Conservation (phyloP, 2,329 filamentous ascomycete genomes). For the Scedosporium aurantiacum region DNA sequence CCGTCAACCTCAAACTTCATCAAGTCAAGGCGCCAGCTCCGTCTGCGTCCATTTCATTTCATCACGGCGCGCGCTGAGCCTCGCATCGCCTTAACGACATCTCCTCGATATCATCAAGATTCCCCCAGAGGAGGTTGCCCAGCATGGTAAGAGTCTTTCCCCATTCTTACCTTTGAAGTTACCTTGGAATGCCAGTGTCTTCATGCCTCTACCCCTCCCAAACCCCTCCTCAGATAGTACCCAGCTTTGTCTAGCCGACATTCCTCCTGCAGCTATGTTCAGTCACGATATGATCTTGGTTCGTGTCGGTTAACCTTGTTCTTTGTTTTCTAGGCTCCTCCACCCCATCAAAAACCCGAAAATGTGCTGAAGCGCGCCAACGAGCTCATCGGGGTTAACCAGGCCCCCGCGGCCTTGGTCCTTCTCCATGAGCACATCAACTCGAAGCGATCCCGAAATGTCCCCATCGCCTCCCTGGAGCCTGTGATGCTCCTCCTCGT, state of each 20-base stretch:
- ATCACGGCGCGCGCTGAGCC: conserved; percentile 3
- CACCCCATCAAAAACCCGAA: conserved; percentile 94
- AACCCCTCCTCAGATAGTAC: background rate
- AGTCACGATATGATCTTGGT: background rate
- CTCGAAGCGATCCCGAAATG: conserved; percentile 95
- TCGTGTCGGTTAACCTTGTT: background rate
- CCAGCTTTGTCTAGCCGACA: background rate
- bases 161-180: background rate
- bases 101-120: conserved; percentile 5
- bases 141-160: conserved; percentile 15
- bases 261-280: background rate
- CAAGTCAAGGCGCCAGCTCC: background rate
- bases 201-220: conserved; percentile 9
- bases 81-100: conserved; percentile 1
- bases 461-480: conserved; percentile 89
- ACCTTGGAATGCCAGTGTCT: background rate
- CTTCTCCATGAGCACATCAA: conserved; percentile 99
- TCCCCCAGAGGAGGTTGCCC: conserved; percentile 15
- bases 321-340: conserved; percentile 60
- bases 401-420: conserved; percentile 82
- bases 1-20: conserved; percentile 1
- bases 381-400: conserved; percentile 96
- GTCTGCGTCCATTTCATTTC: background rate
- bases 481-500: conserved; percentile 98
- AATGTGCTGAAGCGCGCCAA: conserved; percentile 98